Base-by-base conservation (phyloP, 139 green algal species). In the Mychonastes homosphaera region DNA sequence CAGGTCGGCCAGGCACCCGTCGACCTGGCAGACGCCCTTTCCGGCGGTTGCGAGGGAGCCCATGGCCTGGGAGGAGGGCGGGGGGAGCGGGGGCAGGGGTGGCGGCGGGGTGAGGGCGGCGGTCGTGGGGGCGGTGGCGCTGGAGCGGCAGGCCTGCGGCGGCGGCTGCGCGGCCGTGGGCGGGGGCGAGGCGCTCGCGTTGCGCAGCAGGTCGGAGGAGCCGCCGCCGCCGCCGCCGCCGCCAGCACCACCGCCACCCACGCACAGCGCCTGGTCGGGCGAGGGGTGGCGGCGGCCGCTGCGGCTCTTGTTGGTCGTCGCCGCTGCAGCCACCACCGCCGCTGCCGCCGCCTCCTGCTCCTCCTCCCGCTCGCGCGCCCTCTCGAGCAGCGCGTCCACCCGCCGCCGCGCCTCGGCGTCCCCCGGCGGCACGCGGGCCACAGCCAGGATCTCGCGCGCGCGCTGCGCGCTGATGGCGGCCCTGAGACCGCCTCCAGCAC, bases 11-110 rank as follows among this genome's bases (percentile, higher is more conserved):
- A 62, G 58, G 67, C 84, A 91, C 10, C 76, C 78, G 29, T 89
- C 84, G 13, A 86, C 82, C 65, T 91, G 77, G 60, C 75, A 81
- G 23, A 77, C 50, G 21, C 72, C 74, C 63, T 77, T 75, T n/a
- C n/a, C n/a, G n/a, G n/a, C n/a, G n/a, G n/a, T n/a, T n/a, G n/a
- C n/a, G n/a, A n/a, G n/a, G n/a, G n/a, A n/a, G n/a, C n/a, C n/a
- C n/a, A n/a, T n/a, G n/a, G n/a, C n/a, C n/a, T n/a, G n/a, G n/a
- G n/a, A n/a, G n/a, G n/a, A n/a, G n/a, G n/a, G n/a, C n/a, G n/a
- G n/a, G n/a, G n/a, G n/a, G n/a, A n/a, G n/a, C n/a, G 28, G 36
- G 6, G 8, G 6, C 41, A 48, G 7, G 41, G 6, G 41, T 18
- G 41, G 19, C 7, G 19, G 41, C 41, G 23, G 41, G 19, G 41